phyloP scores from a whole-genome alignment of 306 rosid genomes.

The Trifolium repens region DNA sequence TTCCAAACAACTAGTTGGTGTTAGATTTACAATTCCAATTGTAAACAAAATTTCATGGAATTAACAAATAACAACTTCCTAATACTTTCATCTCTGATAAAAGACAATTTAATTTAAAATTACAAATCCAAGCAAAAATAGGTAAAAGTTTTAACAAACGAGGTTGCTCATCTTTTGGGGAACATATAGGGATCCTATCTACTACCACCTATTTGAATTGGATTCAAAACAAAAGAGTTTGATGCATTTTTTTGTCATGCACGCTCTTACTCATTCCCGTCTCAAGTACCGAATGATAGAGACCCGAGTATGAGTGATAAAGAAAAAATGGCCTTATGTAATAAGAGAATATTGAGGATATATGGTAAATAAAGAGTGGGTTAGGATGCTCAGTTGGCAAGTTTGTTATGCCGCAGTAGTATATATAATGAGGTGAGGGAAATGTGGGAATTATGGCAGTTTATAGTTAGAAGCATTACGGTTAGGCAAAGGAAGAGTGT shows the following conservation, averaged over 20 bases:
- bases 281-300: background rate
- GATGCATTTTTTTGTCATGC: background rate
- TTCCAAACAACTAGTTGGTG: background rate
- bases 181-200: background rate
- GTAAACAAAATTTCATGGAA: conserved; percentile 1
- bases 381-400: too few relatives aligned
- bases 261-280: background rate
- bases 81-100: conserved; percentile 4
- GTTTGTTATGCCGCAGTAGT: too few relatives aligned
- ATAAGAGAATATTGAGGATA: too few relatives aligned
- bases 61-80: background rate
- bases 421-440: too few relatives aligned
- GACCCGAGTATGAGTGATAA: too few relatives aligned
- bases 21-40: background rate
- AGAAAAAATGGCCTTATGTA: too few relatives aligned
- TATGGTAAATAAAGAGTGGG: too few relatives aligned
- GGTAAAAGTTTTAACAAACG: background rate
- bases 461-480: too few relatives aligned
- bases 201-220: conserved; percentile 4
- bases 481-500: too few relatives aligned
- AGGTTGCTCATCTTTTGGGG: background rate
- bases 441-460: too few relatives aligned
- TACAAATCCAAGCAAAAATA: background rate
- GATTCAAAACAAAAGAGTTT: background rate
- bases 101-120: background rate